Evolutionary conservation across 2,329 filamentous ascomycete genomes (phyloP).

Genomic region (Cercospora zeae-maydis): DNA sequence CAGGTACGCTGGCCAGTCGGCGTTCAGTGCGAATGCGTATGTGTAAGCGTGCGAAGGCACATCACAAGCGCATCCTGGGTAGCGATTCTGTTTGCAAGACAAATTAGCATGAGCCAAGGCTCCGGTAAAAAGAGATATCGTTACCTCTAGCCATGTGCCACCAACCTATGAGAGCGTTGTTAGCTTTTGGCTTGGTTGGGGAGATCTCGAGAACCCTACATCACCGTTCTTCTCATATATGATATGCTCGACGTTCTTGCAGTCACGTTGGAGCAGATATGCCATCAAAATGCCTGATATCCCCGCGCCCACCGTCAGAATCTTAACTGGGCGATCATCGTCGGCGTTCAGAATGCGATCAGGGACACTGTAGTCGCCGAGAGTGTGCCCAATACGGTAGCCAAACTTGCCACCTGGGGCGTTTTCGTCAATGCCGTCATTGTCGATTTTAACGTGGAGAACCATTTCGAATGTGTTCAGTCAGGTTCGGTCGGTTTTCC

Average conservation of each 20-base stretch:
- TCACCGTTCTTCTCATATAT: not conserved
- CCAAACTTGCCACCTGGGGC: not conserved
- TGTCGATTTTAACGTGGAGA: not conserved
- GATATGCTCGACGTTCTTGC: not conserved
- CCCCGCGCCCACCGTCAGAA: not conserved
- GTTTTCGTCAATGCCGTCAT: not conserved
- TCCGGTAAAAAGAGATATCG: too few relatives aligned
- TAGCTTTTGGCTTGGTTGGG: not conserved
- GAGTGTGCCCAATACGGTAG: not conserved
- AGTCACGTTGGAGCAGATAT: not conserved
- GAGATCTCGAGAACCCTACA: not conserved
- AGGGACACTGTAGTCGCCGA: not conserved
- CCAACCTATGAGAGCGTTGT: not conserved
- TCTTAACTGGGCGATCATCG: not conserved
- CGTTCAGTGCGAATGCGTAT: constrained; percentile 35
- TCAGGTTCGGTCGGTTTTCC: not conserved
- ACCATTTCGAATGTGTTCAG: not conserved
- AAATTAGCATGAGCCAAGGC: not conserved
- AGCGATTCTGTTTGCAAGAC: constrained; percentile 11
- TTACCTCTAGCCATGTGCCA: not conserved
- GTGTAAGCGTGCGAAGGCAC: constrained; percentile 35
- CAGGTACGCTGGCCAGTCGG: constrained; percentile 25
- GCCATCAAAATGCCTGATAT: not conserved
- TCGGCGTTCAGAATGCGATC: not conserved
- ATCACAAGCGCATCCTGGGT: constrained; percentile 42